Base-by-base conservation (phyloP, 1,139 yeast species). In the Hansenula lynferdii region DNA sequence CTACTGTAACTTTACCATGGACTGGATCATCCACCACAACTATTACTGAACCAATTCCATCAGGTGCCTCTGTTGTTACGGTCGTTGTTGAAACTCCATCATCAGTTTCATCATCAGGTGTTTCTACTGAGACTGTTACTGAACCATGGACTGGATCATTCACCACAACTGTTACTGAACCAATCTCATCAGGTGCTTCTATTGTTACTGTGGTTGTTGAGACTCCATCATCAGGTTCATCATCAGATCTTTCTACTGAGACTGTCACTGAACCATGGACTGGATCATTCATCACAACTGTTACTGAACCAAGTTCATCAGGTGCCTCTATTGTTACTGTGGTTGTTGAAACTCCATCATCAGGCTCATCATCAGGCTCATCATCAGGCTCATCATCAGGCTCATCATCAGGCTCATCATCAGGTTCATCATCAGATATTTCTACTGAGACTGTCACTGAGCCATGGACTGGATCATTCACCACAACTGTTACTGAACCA, bases 11-110 rank as follows among this genome's bases (percentile, higher is more conserved):
- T 6, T 11, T 20, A 8, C 6, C 29, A 8, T 37, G 38, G 39
- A 36, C 45, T 5, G 42, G 35, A 2, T 38, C 42, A 33, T 36
- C 31, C 10, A 25, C 34, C 5, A 10, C 37, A 8, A 43, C 46
- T 2, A 24, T 28, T n/a, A n/a, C n/a, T n/a, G n/a, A 25, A 20
- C 42, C 44, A 16, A 44, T 42, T 9, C 14, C 37, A 2, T 37
- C 41, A 21, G 17, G 17, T 22, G 30, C 35, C 12, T 24, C 37
- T 20, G 40, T 41, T 11, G 39, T 37, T 31, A 30, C 38, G 17
- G 22, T 5, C 5, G 7, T 18, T 18, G 15, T 28, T 28, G 31
- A 28, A 8, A 10, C 21, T 17, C 19, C 17, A 6, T 14, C 15
- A 5, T 14, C 28, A 5, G 6, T 23, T 10, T 11, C 26, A 8